Base-by-base conservation (phyloP, 2,329 filamentous ascomycete species). In the Sporothrix inflata region DNA sequence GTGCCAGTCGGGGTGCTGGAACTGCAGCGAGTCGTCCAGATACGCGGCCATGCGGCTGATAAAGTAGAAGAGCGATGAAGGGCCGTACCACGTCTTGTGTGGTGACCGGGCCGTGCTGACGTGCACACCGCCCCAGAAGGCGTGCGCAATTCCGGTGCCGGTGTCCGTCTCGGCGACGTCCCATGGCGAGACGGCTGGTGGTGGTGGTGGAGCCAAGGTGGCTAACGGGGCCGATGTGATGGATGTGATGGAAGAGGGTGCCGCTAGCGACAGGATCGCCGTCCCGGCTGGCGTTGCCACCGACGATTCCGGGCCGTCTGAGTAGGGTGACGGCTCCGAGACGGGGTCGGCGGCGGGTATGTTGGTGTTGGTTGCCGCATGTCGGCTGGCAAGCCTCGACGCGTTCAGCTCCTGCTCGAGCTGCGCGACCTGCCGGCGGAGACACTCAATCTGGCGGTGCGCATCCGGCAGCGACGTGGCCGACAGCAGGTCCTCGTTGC, bases 51-150 rank as follows among this genome's bases (percentile, higher is more conserved):
- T 19, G 1, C 66, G 47, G 12, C 66, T 51, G 49, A 69, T 69
- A 12, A 69, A 69, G n/a, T 55, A 69, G n/a, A 69, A 69, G n/a
- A 69, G 66, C n/a, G 66, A 69, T 27, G 66, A 69, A 34, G 66
- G 66, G 34, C 66, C 66, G 16, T 55, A 69, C 65, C 66, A 69
- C 49, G 66, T 69, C 49, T 69, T 69, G 34, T 69, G 49, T 8
- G 66, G 66, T n/a, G 66, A 55, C 49, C 66, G 30, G 49, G 66
- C 49, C 1, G 66, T 69, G 49, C 66, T 45, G 34, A 69, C 66
- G 42, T 69, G 66, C 12, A 69, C 65, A 34, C 66, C 66, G 30
- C 66, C 66, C 66, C 66, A 69, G 16, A 69, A 69, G 0, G 47
- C 9, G n/a, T 51, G 49, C 19, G 66, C 49, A 55, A 69, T 69